A percentile compares a stretch with the other conserved stretches of the same genome.
Evolutionary conservation across 2,329 filamentous ascomycete species (phyloP).

Genomic region (Hirsutella thompsonii): DNA sequence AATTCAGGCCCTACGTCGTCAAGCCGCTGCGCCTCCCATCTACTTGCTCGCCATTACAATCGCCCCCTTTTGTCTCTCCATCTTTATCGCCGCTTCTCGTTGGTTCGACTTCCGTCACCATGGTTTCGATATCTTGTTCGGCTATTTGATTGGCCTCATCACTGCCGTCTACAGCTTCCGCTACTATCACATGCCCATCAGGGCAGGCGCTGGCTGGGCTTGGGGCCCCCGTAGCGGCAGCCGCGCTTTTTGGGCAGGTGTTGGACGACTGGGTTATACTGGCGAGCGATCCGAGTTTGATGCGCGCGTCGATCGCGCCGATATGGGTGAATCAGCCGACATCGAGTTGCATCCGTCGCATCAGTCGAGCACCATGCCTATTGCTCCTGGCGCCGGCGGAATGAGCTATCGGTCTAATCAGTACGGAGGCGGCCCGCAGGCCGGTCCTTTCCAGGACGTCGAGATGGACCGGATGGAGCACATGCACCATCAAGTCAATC

Average conservation of each 20-base stretch:
- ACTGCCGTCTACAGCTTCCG: constrained; percentile 65
- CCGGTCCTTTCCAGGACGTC: constrained; percentile 16
- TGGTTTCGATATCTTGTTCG: constrained; percentile 83
- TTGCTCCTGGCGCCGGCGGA: constrained; percentile 1
- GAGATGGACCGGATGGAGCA: constrained; percentile 14
- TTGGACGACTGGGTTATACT: constrained; percentile 47
- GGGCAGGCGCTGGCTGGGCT: constrained; percentile 67
- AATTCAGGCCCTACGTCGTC: constrained; percentile 37
- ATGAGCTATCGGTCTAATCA: constrained; percentile 6
- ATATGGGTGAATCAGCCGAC: constrained; percentile 14
- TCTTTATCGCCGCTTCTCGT: constrained; percentile 74
- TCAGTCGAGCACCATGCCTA: neutral
- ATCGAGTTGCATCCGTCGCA: constrained; percentile 4
- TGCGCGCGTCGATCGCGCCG: constrained; percentile 9
- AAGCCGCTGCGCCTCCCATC: constrained; percentile 70
- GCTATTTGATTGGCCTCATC: constrained; percentile 63
- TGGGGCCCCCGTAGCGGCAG: constrained; percentile 68
- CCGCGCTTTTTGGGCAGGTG: constrained; percentile 67
- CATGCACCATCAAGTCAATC: neutral
- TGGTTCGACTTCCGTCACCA: constrained; percentile 85
- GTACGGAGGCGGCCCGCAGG: neutral
- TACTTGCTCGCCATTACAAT: constrained; percentile 62
- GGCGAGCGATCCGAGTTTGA: constrained; percentile 22
- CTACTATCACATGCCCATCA: constrained; percentile 73
- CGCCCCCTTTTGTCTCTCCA: constrained; percentile 58